These are phyloP conservation scores for Coccomyxa sp. DNA, from an alignment of 139 green algal species.

Conservation along the genomic window DNA sequence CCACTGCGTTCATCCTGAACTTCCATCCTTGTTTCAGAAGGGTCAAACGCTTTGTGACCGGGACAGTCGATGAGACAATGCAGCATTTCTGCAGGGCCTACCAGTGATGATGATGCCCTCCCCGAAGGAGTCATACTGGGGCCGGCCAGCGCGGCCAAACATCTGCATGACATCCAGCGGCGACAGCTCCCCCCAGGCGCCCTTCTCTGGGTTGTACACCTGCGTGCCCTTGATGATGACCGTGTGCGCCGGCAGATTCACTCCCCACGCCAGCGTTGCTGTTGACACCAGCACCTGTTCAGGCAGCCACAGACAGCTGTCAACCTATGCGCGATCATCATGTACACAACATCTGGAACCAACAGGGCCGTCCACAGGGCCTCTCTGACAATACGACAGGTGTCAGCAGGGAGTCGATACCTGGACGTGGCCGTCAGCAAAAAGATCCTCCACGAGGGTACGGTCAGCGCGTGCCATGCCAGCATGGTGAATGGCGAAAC, in stretches of 20 bases:
- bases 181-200: constrained; percentile 86
- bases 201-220: constrained; percentile 94
- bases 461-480: constrained; percentile 89
- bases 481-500: constrained; percentile 96
- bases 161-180: constrained; percentile 99
- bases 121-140: constrained; percentile 94
- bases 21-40: neutral
- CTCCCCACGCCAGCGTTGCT: constrained; percentile 96
- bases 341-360: no score
- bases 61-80: neutral
- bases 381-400: no score
- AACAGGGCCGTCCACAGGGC: no score
- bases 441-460: constrained; percentile 96
- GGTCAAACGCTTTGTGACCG: no score
- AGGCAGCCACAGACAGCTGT: neutral
- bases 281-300: constrained; percentile 93
- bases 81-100: neutral
- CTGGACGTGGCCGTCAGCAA: constrained; percentile 92
- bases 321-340: neutral
- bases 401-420: constrained; percentile 6
- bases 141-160: constrained; percentile 92
- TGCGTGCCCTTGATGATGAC: constrained; percentile 99
- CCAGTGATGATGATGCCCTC: constrained; percentile 96
- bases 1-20: neutral
- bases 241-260: constrained; percentile 98